Evolutionary conservation across 768 basidiomycete genomes (phyloP).

Genomic region (Favolaschia claudopus): DNA sequence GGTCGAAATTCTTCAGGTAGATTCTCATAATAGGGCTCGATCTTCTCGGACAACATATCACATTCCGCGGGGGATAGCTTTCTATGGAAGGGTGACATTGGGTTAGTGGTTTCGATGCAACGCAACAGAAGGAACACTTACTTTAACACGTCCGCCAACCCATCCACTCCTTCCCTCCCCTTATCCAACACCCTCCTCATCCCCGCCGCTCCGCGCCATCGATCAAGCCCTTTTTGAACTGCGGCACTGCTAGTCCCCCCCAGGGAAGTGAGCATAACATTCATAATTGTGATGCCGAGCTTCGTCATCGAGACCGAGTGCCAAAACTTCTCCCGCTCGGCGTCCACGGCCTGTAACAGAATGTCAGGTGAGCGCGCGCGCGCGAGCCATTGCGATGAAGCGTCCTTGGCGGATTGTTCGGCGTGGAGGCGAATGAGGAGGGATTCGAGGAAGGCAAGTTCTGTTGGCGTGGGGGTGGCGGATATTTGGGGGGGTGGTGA

Average conservation of each 20-base stretch:
- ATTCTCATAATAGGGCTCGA: conserved; percentile 47
- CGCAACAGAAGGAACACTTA: conserved; percentile 33
- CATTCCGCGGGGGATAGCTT: conserved; percentile 44
- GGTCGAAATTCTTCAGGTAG: conserved; percentile 37
- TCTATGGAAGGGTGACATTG: background rate
- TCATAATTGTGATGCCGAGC: conserved; percentile 9
- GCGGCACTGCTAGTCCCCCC: background rate
- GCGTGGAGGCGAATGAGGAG: conserved; percentile 45
- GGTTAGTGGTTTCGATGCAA: background rate
- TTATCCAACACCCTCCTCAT: background rate
- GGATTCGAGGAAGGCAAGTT: conserved; percentile 39
- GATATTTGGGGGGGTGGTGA: conserved; percentile 36
- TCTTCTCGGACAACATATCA: conserved; percentile 45
- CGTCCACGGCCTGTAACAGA: conserved; percentile 29
- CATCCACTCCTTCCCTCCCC: background rate
- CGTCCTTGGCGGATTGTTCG: background rate
- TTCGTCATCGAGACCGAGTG: background rate
- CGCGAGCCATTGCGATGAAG: conserved; percentile 32
- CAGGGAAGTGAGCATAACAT: background rate
- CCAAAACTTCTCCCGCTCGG: conserved; percentile 3
- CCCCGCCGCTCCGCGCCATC: conserved; percentile 7
- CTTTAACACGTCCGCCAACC: conserved; percentile 9
- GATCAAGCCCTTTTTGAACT: conserved; percentile 6
- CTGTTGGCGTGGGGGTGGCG: conserved; percentile 19
- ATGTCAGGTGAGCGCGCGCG: conserved; percentile 40